phyloP scores from a whole-genome alignment of 148 eudicot genomes.

The Diospyros kaki region DNA sequence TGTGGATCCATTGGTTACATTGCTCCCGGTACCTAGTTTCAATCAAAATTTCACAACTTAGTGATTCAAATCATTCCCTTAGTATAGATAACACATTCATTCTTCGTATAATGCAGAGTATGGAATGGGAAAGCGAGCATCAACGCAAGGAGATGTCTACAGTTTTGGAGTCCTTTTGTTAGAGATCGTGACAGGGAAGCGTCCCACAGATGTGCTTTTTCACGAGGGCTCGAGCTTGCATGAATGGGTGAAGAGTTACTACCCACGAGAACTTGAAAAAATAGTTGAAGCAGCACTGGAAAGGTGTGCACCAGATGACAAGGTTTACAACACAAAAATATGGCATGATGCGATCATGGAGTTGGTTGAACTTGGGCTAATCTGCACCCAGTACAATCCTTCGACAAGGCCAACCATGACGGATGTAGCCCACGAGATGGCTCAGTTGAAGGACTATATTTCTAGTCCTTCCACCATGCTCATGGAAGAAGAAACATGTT shows the following conservation, averaged over 20 bases:
- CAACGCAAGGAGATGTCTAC: constrained; percentile 79
- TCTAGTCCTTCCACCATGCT: constrained; percentile 18
- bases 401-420: constrained; percentile 69
- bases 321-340: constrained; percentile 17
- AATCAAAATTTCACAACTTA: too few species aligned
- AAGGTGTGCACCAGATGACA: constrained; percentile 26
- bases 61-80: too few species aligned
- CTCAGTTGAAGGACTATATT: constrained; percentile 50
- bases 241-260: constrained; percentile 67
- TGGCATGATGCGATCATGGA: constrained; percentile 57
- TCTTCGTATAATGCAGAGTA: constrained; percentile 43
- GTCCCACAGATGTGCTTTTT: constrained; percentile 62
- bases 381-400: constrained; percentile 66
- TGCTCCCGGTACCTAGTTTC: constrained; percentile 57
- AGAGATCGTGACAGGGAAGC: constrained; percentile 71
- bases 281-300: constrained; percentile 45
- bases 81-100: too few species aligned
- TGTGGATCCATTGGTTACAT: constrained; percentile 87
- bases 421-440: constrained; percentile 70
- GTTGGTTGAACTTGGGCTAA: constrained; percentile 65
- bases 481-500: constrained; percentile 17
- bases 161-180: constrained; percentile 73
- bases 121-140: constrained; percentile 70
- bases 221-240: constrained; percentile 66
- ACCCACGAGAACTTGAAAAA: constrained; percentile 52